Evolutionary conservation across 768 basidiomycete genomes (phyloP).

Genomic region (Candolleomyces aberdarensis): DNA sequence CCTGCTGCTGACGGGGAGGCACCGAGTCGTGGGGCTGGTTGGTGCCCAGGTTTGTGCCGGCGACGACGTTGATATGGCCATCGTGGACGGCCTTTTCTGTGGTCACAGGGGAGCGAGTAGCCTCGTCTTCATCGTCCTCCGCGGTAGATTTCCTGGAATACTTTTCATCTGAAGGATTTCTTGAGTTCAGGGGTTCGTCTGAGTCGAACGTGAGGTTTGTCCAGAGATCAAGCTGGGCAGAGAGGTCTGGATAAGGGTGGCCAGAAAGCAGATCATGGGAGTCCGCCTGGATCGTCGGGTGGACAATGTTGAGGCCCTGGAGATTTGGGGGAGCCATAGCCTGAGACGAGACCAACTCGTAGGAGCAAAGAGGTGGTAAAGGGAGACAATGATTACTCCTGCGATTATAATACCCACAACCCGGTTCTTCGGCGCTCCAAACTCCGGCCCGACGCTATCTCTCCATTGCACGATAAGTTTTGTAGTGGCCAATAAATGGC

Average conservation of each 20-base stretch:
- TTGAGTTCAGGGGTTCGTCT: slow-evolving; percentile 54
- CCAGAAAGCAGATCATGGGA: slow-evolving; percentile 59
- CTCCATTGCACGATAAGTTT: neutral
- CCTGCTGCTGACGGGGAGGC: slow-evolving; percentile 4
- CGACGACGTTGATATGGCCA: slow-evolving; percentile 59
- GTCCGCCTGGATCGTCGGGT: slow-evolving; percentile 43
- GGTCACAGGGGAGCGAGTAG: slow-evolving; percentile 30
- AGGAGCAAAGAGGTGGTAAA: slow-evolving; percentile 9
- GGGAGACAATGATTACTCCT: slow-evolving; percentile 2
- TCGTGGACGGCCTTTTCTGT: slow-evolving; percentile 46
- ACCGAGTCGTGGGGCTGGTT: slow-evolving; percentile 12
- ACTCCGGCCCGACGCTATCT: neutral
- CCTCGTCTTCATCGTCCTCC: slow-evolving; percentile 50
- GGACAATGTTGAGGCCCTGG: slow-evolving; percentile 80
- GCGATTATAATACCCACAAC: neutral
- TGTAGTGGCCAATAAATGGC: too few species aligned
- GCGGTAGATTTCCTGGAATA: slow-evolving; percentile 31
- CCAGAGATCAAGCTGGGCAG: slow-evolving; percentile 81
- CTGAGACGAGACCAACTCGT: slow-evolving; percentile 8
- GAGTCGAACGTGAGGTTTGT: slow-evolving; percentile 77
- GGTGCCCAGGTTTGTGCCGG: slow-evolving; percentile 39
- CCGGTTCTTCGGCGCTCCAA: neutral
- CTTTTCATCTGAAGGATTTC: slow-evolving; percentile 24
- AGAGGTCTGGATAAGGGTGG: slow-evolving; percentile 68
- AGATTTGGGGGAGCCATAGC: slow-evolving; percentile 62